Evolutionary conservation across 139 green algal species (phyloP), one percentile per base, ranked within the genome.

Genomic region (Tetradesmus lagerheimii): DNA sequence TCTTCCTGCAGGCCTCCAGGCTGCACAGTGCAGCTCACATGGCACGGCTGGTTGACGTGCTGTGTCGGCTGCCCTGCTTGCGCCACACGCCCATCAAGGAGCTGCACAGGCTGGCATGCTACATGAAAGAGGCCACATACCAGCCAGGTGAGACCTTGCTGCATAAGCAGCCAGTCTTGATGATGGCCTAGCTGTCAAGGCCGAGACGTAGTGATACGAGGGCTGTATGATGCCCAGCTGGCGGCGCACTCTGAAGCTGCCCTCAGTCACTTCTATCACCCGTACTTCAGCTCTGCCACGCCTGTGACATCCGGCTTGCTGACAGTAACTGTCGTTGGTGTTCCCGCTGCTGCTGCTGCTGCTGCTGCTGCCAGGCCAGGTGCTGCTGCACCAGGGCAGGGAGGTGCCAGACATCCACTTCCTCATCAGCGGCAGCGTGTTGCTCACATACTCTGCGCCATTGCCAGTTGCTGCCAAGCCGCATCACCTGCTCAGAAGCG

Each of bases 81-180:
- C 67, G 87, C 31, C 87, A 91, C 62, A 87, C 87, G 18, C 87
- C 87, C 4, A 38, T 91, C 76, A 85, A 64, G 31, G 77, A 91
- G 62, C 87, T 91, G 25, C 9, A 43, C 57, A 39, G 39, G 25
- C 41, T 91, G 39, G 78, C 87, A 23, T 20, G 15, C 34, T 41
- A 91, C 78, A 31, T 91, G 27, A 64, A 79, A 12, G 38, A 87
- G 53, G 34, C 57, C 6, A 79, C 37, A 37, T 91, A 75, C 53
- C 3, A 31, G n/a, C 78, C 78, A 74, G 86, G 86, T 90, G 75
- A 35, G 83, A 37, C 47, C 38, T 25, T 41, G n/a, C 67, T n/a
- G n/a, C n/a, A n/a, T n/a, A n/a, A n/a, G n/a, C 27, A 4, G 9
- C 64, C 34, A 20, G 12, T 20, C 6, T 62, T 62, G n/a, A n/a